These are phyloP conservation scores for Trametes punicea DNA, from an alignment of 768 basidiomycete genomes.

Conservation along the genomic window DNA sequence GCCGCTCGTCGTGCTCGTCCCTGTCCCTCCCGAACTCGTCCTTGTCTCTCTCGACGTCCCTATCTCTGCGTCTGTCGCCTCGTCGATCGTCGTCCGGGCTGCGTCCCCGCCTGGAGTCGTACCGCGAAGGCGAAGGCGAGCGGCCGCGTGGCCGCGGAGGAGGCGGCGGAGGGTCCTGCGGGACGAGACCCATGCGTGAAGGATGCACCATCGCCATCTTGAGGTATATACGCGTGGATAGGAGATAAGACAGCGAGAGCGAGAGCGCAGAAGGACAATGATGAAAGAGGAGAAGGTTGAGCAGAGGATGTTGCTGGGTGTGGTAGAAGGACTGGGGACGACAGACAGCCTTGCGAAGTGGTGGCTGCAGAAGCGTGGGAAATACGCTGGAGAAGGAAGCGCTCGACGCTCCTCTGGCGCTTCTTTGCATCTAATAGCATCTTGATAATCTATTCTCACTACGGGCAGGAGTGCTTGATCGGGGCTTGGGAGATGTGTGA, in stretches of 20 bases:
- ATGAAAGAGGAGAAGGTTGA: not conserved
- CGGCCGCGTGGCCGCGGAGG: slow-evolving; percentile 36
- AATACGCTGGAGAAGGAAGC: not conserved
- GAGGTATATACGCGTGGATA: not conserved
- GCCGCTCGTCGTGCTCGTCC: slow-evolving; percentile 19
- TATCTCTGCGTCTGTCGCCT: slow-evolving; percentile 22
- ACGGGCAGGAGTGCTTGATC: too few species aligned
- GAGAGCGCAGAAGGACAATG: not conserved
- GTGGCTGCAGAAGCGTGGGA: slow-evolving; percentile 11
- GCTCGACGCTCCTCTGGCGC: not conserved
- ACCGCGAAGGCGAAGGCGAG: slow-evolving; percentile 41
- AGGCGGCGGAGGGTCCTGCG: slow-evolving; percentile 37
- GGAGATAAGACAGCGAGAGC: too few species aligned
- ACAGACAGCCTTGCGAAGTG: too few species aligned
- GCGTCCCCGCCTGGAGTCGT: slow-evolving; percentile 11
- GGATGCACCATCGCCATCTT: slow-evolving; percentile 74
- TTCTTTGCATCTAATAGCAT: too few species aligned
- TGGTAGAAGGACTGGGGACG: not conserved
- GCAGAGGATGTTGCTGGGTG: not conserved
- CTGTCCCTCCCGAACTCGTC: slow-evolving; percentile 19
- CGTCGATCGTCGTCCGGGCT: not conserved
- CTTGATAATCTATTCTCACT: too few species aligned
- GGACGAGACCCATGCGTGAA: slow-evolving; percentile 65
- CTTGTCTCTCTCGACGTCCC: slow-evolving; percentile 24
- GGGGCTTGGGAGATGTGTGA: too few species aligned